These are phyloP conservation scores for Fonsecaea multimorphosa DNA, from an alignment of 2,329 filamentous ascomycete species.

Conservation along the genomic window DNA sequence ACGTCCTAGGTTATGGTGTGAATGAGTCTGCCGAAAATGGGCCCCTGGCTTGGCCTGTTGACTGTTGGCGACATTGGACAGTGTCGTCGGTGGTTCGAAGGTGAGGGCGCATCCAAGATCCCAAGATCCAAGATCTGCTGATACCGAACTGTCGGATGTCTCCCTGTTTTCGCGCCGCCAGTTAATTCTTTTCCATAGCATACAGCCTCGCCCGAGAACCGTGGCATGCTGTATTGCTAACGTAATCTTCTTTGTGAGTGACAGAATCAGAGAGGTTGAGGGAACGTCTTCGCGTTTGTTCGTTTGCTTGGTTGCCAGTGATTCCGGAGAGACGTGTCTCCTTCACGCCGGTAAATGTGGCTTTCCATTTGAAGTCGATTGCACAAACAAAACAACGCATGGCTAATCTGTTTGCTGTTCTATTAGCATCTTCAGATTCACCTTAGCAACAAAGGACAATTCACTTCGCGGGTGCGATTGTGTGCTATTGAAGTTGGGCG, in stretches of 20 bases:
- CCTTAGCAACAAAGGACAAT: neutral
- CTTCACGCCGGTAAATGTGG: neutral
- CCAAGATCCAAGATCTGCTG: neutral
- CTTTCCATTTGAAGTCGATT: neutral
- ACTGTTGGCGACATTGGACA: neutral
- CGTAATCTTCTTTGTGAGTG: neutral
- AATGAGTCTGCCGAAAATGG: neutral
- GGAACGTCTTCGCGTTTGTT: neutral
- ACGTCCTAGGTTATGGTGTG: neutral
- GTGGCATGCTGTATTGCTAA: neutral
- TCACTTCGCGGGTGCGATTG: neutral
- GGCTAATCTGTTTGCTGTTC: neutral
- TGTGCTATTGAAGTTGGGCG: neutral
- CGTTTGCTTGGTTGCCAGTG: neutral
- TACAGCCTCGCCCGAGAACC: neutral
- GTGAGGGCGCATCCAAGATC: neutral
- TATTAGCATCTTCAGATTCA: neutral
- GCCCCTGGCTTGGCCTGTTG: neutral
- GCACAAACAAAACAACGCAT: neutral
- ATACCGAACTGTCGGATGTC: neutral
- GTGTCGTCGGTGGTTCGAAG: neutral
- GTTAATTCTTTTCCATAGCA: neutral
- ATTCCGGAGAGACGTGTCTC: neutral
- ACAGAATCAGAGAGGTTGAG: neutral
- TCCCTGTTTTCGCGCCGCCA: neutral